Evolutionary conservation across 106 monocot species (phyloP), one percentile per base, ranked within the genome.

Genomic region (Vanilla planifolia): DNA sequence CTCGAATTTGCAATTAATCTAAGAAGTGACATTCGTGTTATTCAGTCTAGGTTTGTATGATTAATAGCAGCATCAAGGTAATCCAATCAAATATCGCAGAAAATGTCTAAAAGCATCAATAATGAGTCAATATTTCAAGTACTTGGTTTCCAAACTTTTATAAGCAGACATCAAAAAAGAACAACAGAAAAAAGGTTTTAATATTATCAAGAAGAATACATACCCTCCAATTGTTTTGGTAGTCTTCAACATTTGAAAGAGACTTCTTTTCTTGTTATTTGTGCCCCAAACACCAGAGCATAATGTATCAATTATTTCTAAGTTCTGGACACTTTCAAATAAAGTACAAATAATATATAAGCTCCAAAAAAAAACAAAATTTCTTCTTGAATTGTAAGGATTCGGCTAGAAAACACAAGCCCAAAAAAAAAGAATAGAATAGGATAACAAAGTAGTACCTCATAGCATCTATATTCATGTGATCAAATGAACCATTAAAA

Each of bases 401-500:
- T 5, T 44, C 51, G 42, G 30, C 2, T 39, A 8, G 3, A 7
- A 26, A 66, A 20, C 4, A 25, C n/a, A n/a, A n/a, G 42, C 27
- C 2, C 37, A 8, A 2, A 7, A 26, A 66, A 20, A 6, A 25
- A 48, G 27, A 30, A 17, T 29, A n/a, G 3, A 41, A 23, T 64
- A 42, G 26, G 17, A 44, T 30, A 17, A 34, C 13, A 57, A 57
- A 59, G 30, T 19, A 39, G 43, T 88, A 98, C 98, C 98, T 98
- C 19, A 88, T 92, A 42, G 98, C 79, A 73, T 98, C 98, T 51
- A 92, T 85, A 69, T 80, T 92, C 98, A 98, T 80, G 67, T 98
- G 98, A 59, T 88, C 88, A 85, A 88, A 98, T 68, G 91, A 98
- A 20, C 98, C 98, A 85, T 98, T 98, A 69, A 98, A 92, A 10